phyloP scores from a whole-genome alignment of 2,329 filamentous ascomycete species.

The Penicillium capsulatum region DNA sequence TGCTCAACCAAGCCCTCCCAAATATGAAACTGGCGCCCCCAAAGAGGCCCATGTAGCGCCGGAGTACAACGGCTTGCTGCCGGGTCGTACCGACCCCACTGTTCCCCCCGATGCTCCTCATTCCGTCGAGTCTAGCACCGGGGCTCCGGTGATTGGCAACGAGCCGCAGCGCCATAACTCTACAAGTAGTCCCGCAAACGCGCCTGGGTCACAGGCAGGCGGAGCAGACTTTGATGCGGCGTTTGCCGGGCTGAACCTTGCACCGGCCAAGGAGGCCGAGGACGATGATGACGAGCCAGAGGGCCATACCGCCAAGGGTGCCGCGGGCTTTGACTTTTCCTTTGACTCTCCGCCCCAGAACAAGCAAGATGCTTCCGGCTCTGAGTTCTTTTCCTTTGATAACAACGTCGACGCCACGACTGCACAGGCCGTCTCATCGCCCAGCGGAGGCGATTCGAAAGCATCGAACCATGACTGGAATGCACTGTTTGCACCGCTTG shows the following conservation, averaged over 20 bases:
- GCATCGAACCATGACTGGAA: slow-evolving; percentile 76
- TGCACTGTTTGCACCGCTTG: slow-evolving; percentile 80
- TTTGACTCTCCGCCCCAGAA: slow-evolving; percentile 41
- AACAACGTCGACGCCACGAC: slow-evolving; percentile 25
- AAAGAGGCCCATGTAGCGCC: slow-evolving; percentile 32
- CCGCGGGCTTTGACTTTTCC: slow-evolving; percentile 44
- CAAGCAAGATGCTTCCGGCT: slow-evolving; percentile 24
- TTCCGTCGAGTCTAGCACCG: slow-evolving; percentile 35
- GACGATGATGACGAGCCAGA: slow-evolving; percentile 60
- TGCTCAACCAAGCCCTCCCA: slow-evolving; percentile 55
- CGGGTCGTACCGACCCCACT: slow-evolving; percentile 40
- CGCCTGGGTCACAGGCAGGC: slow-evolving; percentile 29
- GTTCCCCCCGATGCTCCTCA: slow-evolving; percentile 37
- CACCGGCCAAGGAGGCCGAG: slow-evolving; percentile 44
- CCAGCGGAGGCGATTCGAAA: slow-evolving; percentile 39
- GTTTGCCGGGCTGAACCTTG: slow-evolving; percentile 43
- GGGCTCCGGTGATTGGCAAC: slow-evolving; percentile 36
- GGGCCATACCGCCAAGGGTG: slow-evolving; percentile 30
- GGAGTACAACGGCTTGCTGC: slow-evolving; percentile 40
- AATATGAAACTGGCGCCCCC: slow-evolving; percentile 30
- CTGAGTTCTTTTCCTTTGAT: slow-evolving; percentile 38
- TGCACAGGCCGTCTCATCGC: slow-evolving; percentile 41
- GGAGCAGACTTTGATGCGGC: slow-evolving; percentile 46
- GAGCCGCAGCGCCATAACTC: slow-evolving; percentile 27
- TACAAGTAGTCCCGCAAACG: slow-evolving; percentile 14